Base-by-base conservation (phyloP, 257 asterid species). In the Solanum paucissectum region DNA sequence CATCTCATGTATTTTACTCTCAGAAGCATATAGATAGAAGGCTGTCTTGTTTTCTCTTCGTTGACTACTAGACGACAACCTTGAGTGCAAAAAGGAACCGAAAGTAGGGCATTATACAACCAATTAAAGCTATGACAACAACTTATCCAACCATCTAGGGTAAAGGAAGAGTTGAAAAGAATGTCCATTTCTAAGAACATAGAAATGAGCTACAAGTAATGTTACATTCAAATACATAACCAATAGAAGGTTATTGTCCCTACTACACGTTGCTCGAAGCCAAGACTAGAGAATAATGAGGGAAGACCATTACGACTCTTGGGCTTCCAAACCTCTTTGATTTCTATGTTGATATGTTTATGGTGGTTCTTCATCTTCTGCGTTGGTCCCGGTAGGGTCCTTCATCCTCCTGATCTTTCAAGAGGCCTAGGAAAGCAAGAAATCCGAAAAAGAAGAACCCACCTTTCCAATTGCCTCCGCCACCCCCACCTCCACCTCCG, bases 401-500 rank as follows among this genome's bases (percentile, higher is more conserved):
- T 84, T 93, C 95, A 12, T 90, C 90, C 87, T 95, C 98, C 90
- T 91, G 89, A 90, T 95, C 98, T 90, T 92, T 96, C 77, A 96
- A 85, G 71, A 95, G 88, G 38, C 98, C 94, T 86, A 96, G 87
- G 60, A 96, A 91, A 86, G 94, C 97, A 89, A 95, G 96, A 86
- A 95, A 94, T 14, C 95, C 96, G 3, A 95, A 95, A 87, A 93
- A 90, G 93, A 95, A 95, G 94, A 94, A 96, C 13, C 99, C 99
- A n/a, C 99, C 99, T 0, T 96, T 92, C 94, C 94, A 96, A 86
- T 89, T 86, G 73, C 98, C 97, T 6, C 99, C 98, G 0, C 99
- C 98, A 1, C 98, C 98, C 0, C 98, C 98, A 0, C 98, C 98
- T 0, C 98, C 98, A 0, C 98, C 99, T 0, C 98, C 99, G 6